Evolutionary conservation across 208 protist genomes (phyloP).

Genomic region (Naegleria lovaniensis): DNA sequence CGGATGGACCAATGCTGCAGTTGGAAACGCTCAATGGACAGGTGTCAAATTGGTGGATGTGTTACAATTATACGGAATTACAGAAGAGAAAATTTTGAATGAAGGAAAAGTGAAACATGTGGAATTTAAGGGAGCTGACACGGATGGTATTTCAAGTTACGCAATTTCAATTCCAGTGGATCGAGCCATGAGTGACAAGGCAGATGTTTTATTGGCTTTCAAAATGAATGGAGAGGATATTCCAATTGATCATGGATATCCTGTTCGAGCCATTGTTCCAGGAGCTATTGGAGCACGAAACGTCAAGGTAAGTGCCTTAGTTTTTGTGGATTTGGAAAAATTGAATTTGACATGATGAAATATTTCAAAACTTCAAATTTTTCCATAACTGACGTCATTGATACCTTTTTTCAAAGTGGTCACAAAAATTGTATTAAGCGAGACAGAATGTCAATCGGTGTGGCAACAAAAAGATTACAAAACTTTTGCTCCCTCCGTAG

Average conservation of each 20-base stretch:
- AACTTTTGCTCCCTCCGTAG: slow-evolving; percentile 54
- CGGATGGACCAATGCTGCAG: slow-evolving; percentile 51
- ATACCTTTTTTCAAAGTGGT: slow-evolving; percentile 49
- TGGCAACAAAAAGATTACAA: slow-evolving; percentile 80
- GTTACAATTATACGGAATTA: slow-evolving; percentile 38
- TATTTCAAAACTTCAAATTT: slow-evolving; percentile 36
- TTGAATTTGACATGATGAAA: slow-evolving; percentile 29
- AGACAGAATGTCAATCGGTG: slow-evolving; percentile 50
- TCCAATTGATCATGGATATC: slow-evolving; percentile 65
- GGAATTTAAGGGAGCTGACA: slow-evolving; percentile 62
- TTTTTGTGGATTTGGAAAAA: slow-evolving; percentile 17
- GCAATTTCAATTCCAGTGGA: slow-evolving; percentile 58
- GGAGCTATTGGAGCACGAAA: slow-evolving; percentile 62
- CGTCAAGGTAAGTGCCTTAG: slow-evolving; percentile 42
- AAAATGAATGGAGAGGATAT: slow-evolving; percentile 72
- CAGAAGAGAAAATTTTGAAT: neutral
- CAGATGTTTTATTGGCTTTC: slow-evolving; percentile 67
- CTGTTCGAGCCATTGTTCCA: slow-evolving; percentile 66
- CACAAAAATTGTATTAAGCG: slow-evolving; percentile 44
- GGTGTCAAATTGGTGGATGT: slow-evolving; percentile 60
- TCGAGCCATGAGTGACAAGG: slow-evolving; percentile 48
- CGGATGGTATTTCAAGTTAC: slow-evolving; percentile 50
- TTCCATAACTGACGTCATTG: too few relatives aligned
- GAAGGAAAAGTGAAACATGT: slow-evolving; percentile 51
- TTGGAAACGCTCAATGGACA: slow-evolving; percentile 58